Conservation (phyloP, 2,329 filamentous ascomycete species). For the Sarocladium oryzae region DNA sequence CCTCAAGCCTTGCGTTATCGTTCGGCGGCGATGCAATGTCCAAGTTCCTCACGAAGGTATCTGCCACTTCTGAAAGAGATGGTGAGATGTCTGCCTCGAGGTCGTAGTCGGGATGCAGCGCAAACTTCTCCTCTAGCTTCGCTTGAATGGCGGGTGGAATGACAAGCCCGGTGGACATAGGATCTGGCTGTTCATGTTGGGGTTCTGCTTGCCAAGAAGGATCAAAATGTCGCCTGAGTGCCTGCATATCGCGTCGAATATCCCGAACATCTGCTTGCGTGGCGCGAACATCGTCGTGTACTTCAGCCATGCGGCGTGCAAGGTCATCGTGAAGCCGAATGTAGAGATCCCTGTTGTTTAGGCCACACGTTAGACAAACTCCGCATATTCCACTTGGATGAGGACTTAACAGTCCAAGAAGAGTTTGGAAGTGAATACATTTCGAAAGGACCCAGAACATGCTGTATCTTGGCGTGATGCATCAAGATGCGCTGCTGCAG, state of each 20-base stretch:
- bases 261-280: not conserved
- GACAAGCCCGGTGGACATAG: conserved; percentile 11
- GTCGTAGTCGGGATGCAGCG: conserved; percentile 17
- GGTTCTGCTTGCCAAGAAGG: conserved; percentile 20
- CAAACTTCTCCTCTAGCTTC: conserved; percentile 18
- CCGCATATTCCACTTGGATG: conserved; percentile 15
- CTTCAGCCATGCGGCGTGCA: conserved; percentile 16
- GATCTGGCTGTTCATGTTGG: conserved; percentile 15
- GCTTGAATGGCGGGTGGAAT: conserved; percentile 19
- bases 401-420: conserved; percentile 12
- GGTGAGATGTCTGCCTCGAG: conserved; percentile 16
- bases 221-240: conserved; percentile 19
- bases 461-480: conserved; percentile 27
- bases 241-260: not conserved
- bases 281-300: conserved; percentile 17
- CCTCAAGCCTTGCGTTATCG: not conserved
- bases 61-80: conserved; percentile 21
- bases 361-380: conserved; percentile 9
- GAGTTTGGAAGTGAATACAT: too few relatives aligned
- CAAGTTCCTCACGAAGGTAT: conserved; percentile 25
- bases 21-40: not conserved
- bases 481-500: conserved; percentile 25
- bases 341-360: not conserved
- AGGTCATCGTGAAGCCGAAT: conserved; percentile 18
- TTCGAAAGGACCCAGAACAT: conserved; percentile 28